Conservation (phyloP, 1,139 yeast genomes). For the Taiozyma sp. region DNA sequence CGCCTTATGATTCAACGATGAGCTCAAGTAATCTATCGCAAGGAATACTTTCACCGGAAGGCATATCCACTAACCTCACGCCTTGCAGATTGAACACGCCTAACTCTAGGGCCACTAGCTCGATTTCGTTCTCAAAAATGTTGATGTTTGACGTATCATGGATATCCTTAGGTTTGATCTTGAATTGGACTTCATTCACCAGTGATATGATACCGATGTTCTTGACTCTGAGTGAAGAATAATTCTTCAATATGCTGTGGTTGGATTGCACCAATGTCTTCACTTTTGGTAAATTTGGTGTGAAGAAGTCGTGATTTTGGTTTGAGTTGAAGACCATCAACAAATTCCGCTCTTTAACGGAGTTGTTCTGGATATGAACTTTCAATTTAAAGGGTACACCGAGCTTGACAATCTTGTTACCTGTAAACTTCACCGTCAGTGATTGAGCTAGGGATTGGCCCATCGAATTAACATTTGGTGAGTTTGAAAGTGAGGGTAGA, state of each 20-base stretch:
- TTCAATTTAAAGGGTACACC: constrained; percentile 65
- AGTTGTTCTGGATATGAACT: constrained; percentile 62
- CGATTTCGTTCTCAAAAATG: constrained; percentile 62
- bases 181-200: constrained; percentile 50
- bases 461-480: constrained; percentile 1
- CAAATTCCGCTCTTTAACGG: constrained; percentile 42
- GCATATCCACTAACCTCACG: constrained; percentile 56
- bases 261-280: constrained; percentile 18
- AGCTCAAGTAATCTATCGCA: constrained; percentile 72
- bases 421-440: constrained; percentile 56
- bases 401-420: constrained; percentile 53
- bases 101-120: constrained; percentile 54
- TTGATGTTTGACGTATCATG: constrained; percentile 42
- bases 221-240: constrained; percentile 34
- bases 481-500: not conserved
- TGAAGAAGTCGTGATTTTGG: constrained; percentile 27
- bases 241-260: constrained; percentile 26
- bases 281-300: constrained; percentile 28
- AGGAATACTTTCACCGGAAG: constrained; percentile 65
- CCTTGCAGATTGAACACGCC: constrained; percentile 69
- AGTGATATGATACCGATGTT: constrained; percentile 52
- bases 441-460: constrained; percentile 29
- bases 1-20: constrained; percentile 38
- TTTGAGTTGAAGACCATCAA: constrained; percentile 22
- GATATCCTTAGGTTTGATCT: constrained; percentile 23